These are phyloP conservation scores for Musa beccarii DNA, from an alignment of 176 grass and related monocot species.

Conservation along the genomic window DNA sequence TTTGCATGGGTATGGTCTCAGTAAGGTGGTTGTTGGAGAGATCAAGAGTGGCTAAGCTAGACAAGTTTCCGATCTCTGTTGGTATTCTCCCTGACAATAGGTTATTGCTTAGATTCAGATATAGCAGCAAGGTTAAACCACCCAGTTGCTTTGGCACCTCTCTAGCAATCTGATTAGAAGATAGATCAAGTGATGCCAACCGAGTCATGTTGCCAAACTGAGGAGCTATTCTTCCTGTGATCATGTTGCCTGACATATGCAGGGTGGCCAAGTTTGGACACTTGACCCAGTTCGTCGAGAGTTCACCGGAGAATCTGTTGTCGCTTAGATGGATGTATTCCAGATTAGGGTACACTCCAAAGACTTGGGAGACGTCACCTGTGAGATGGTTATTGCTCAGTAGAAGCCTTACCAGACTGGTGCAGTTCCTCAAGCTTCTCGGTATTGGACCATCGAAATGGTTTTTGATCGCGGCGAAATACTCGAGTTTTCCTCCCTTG, in stretches of 20 bases:
- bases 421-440: neutral
- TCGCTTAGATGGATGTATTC: neutral
- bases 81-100: conserved; percentile 1
- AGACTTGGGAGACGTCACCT: neutral
- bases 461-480: neutral
- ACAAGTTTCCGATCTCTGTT: conserved; percentile 2
- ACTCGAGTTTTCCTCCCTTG: neutral
- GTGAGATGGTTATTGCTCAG: neutral
- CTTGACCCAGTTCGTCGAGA: neutral
- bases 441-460: neutral
- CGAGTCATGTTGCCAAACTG: conserved; percentile 18
- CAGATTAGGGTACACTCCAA: neutral
- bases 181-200: neutral
- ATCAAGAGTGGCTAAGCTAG: neutral
- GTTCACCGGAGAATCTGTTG: conserved; percentile 12
- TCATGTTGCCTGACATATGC: conserved; percentile 17
- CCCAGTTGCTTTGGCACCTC: neutral
- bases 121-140: neutral
- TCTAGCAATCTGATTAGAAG: conserved; percentile 12
- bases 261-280: neutral
- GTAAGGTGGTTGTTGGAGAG: neutral
- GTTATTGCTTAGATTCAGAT: conserved; percentile 11
- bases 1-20: neutral
- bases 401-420: neutral
- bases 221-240: conserved; percentile 21